Base-by-base conservation (phyloP, 441 rosid genomes). In the Isatis lusitanica region DNA sequence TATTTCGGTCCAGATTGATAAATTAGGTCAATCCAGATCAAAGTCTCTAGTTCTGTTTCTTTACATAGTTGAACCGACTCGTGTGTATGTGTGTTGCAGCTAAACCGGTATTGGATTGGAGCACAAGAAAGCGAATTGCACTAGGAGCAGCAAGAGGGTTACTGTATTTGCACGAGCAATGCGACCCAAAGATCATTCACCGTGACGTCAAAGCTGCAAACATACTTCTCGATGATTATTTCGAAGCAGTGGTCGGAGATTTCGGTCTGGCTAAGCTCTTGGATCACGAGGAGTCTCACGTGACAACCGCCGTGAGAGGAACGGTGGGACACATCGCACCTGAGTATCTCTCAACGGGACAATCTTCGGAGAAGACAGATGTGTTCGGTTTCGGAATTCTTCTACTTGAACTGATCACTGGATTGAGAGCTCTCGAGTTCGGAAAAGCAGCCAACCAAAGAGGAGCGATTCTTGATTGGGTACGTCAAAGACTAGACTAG, bases 161-260 rank as follows among this genome's bases (percentile, higher is more conserved):
- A 69, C 71, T 90, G 24, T 88, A 88, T 74, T 78, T 91, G 79
- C 95, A 92, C 39, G 93, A 92, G 58, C 96, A 91, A 26, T 89
- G 97, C 16, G 95, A 91, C 52, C 97, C 97, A 15, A 88, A 91
- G 85, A 89, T 91, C 62, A 89, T 92, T 81, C 97, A 88, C 59
- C 80, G 93, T 65, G 97, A 92, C 68, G 97, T 92, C 40, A 94
- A 94, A 80, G 98, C 98, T 57, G 98, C 97, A 4, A 94, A 92
- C 73, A 87, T 94, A 75, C 80, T 92, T 81, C 93, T 92, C 1
- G 99, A 94, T 61, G 98, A 94, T 74, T 83, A 80, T 71, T 86
- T 64, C 55, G 94, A 92, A 78, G 99, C 86, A 1, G 93, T 94
- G 30, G 98, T 92, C 0, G 97, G 98, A 70, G 98, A 94, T 85